Evolutionary conservation across 164 flowering plant species (phyloP).

Genomic region (Euptelea pleiosperma): DNA sequence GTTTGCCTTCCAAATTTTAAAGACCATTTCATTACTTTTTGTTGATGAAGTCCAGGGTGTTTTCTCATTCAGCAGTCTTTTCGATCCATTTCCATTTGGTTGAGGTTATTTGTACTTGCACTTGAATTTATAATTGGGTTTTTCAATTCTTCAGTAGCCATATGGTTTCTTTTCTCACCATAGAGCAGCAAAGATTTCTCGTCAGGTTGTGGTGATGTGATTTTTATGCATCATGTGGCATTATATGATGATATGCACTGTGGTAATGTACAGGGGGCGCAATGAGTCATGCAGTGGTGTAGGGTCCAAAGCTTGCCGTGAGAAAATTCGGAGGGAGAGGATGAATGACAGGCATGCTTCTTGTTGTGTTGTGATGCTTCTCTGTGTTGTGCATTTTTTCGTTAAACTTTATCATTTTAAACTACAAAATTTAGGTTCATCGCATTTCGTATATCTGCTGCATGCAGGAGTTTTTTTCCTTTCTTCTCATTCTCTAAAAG

Average conservation of each 20-base stretch:
- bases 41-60: too few species aligned
- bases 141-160: background rate
- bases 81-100: too few species aligned
- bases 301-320: conserved; percentile 47
- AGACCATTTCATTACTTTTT: too few species aligned
- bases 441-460: background rate
- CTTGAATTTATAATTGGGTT: background rate
- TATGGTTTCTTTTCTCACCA: background rate
- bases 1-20: too few species aligned
- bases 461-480: background rate
- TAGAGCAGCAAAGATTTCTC: too few species aligned
- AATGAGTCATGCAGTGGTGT: conserved; percentile 23
- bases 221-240: background rate
- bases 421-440: background rate
- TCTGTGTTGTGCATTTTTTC: background rate
- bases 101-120: too few species aligned
- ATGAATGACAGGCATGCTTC: conserved; percentile 47
- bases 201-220: background rate
- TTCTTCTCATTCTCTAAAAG: too few species aligned
- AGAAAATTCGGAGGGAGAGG: conserved; percentile 46
- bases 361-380: background rate
- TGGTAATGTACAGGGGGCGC: conserved; percentile 29
- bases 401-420: background rate
- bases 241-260: background rate
- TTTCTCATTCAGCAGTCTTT: too few species aligned